These are phyloP conservation scores for Clathrus columnatus DNA, from an alignment of 768 basidiomycete species.

Conservation along the genomic window DNA sequence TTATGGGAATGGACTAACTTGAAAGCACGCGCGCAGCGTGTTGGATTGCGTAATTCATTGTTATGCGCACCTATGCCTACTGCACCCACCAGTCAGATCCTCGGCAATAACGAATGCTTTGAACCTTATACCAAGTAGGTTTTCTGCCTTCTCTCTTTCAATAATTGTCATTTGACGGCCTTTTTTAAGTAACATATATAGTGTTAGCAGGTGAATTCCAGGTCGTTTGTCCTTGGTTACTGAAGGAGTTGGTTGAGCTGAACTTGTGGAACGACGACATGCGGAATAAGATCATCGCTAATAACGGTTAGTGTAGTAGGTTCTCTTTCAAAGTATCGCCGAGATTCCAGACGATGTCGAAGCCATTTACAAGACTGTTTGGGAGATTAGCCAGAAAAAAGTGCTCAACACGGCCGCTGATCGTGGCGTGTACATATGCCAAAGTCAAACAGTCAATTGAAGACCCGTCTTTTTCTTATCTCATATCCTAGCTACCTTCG, in stretches of 20 bases:
- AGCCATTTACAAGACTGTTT: conserved; percentile 99
- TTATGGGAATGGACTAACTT: conserved; percentile 92
- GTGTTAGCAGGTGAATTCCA: conserved; percentile 99
- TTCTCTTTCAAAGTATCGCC: conserved; percentile 70
- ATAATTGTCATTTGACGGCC: conserved; percentile 11
- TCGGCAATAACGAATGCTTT: conserved; percentile 98
- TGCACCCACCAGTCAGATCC: conserved; percentile 95
- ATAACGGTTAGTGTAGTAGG: conserved; percentile 45
- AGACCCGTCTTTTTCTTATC: not conserved
- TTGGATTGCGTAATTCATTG: conserved; percentile 77
- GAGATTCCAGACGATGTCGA: conserved; percentile 85
- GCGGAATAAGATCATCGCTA: conserved; percentile 99
- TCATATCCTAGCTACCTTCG: conserved; percentile 58
- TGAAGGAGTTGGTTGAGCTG: conserved; percentile 94
- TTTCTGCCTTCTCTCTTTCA: not conserved
- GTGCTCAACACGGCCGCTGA: conserved; percentile 98
- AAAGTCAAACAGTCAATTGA: conserved; percentile 34
- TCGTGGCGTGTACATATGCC: conserved; percentile 96
- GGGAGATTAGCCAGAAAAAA: conserved; percentile 99
- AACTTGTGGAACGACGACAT: conserved; percentile 96
- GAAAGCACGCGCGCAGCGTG: conserved; percentile 78
- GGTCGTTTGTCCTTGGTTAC: conserved; percentile 96
- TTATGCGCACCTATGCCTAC: conserved; percentile 98
- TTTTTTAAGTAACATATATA: conserved; percentile 85
- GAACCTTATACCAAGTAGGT: conserved; percentile 91